Conservation (phyloP, 169 alveolate genomes). For the Plasmodium reichenowi region DNA sequence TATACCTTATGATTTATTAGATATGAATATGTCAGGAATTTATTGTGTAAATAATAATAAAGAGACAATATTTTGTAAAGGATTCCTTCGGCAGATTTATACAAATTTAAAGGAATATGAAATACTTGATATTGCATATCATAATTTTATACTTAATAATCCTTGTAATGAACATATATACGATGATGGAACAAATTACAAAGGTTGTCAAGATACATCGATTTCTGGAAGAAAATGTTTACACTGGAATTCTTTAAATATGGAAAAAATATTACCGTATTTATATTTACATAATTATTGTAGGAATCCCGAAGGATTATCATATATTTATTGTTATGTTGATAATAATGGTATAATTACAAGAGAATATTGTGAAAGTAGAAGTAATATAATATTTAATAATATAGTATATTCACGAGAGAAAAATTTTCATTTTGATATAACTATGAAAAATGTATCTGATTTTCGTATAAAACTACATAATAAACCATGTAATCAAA, state of each 20-base stretch:
- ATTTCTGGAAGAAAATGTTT: conserved; percentile 37
- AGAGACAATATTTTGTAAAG: background rate
- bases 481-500: background rate
- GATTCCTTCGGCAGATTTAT: conserved; percentile 6
- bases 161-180: conserved; percentile 30
- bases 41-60: conserved; percentile 14
- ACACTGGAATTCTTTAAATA: conserved; percentile 32
- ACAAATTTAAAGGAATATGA: conserved; percentile 1
- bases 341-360: conserved; percentile 8
- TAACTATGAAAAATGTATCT: conserved; percentile 72
- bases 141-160: background rate
- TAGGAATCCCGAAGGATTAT: conserved; percentile 36
- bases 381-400: conserved; percentile 1
- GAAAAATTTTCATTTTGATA: background rate
- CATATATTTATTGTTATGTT: conserved; percentile 41
- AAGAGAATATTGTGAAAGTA: conserved; percentile 44
- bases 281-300: conserved; percentile 36
- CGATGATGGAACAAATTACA: conserved; percentile 22
- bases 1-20: conserved; percentile 54
- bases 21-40: background rate
- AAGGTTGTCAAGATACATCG: conserved; percentile 40
- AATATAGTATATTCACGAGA: conserved; percentile 23
- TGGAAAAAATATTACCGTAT: background rate
- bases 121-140: background rate
- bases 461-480: conserved; percentile 44